Evolutionary conservation across 306 rosid species (phyloP).

Genomic region (Adenanthera pavonina): DNA sequence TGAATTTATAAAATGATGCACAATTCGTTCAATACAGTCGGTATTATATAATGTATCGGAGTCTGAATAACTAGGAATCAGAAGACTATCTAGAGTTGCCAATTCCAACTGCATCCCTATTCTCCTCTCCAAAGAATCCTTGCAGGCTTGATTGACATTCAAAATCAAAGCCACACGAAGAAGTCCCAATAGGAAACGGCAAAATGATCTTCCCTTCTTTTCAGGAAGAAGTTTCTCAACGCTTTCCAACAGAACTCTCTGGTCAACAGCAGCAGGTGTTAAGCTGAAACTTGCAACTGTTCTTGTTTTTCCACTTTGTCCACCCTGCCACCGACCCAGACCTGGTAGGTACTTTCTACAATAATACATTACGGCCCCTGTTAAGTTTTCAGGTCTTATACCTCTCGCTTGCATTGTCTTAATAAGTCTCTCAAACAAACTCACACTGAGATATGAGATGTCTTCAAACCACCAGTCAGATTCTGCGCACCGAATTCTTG

Average conservation of each 20-base stretch:
- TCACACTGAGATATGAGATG: constrained; percentile 80
- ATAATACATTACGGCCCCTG: constrained; percentile 84
- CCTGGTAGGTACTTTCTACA: constrained; percentile 92
- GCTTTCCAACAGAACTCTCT: constrained; percentile 74
- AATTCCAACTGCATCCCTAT: constrained; percentile 90
- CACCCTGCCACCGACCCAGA: constrained; percentile 85
- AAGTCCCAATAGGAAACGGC: constrained; percentile 86
- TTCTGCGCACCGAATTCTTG: constrained; percentile 82
- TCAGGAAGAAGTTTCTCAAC: constrained; percentile 85
- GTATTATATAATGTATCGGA: constrained; percentile 77
- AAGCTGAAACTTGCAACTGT: constrained; percentile 80
- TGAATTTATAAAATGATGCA: constrained; percentile 60
- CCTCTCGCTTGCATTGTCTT: constrained; percentile 88
- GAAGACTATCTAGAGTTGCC: constrained; percentile 84
- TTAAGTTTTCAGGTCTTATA: constrained; percentile 76
- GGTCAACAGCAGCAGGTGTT: constrained; percentile 79
- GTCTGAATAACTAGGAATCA: constrained; percentile 87
- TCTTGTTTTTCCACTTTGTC: constrained; percentile 65
- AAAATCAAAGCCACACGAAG: constrained; percentile 88
- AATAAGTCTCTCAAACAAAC: constrained; percentile 79
- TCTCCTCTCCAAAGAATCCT: constrained; percentile 78
- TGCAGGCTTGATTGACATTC: constrained; percentile 63
- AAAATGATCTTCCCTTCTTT: constrained; percentile 81
- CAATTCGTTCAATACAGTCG: constrained; percentile 74
- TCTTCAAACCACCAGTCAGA: constrained; percentile 99